A percentile compares a stretch with the other conserved stretches of the same genome.
phyloP scores from a whole-genome alignment of 306 rosid species.

The Boehmeria nivea region DNA sequence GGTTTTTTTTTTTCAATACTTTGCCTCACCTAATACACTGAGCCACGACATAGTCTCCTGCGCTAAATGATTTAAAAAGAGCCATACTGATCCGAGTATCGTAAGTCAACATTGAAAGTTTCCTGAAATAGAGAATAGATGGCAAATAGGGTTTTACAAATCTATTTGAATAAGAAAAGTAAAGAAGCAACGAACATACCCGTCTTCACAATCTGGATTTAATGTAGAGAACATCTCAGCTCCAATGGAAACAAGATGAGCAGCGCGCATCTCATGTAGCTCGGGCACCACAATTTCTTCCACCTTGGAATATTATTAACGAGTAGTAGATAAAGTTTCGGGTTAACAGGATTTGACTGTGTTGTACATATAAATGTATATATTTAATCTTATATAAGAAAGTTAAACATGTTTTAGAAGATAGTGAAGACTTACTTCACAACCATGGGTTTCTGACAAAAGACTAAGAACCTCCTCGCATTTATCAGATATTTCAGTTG shows the following conservation, averaged over 20 bases:
- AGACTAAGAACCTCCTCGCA: constrained; percentile 72
- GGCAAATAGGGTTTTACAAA: neutral
- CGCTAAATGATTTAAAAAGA: constrained; percentile 72
- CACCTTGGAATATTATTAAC: constrained; percentile 31
- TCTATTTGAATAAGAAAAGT: neutral
- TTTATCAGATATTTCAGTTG: constrained; percentile 70
- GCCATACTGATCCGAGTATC: constrained; percentile 84
- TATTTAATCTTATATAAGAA: too few species aligned
- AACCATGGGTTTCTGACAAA: constrained; percentile 59
- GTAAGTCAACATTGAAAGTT: constrained; percentile 46
- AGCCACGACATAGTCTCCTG: constrained; percentile 78
- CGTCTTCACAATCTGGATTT: constrained; percentile 66
- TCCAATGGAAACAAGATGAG: constrained; percentile 85
- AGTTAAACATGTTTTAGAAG: neutral
- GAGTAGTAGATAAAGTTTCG: too few species aligned
- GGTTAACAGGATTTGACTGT: too few species aligned
- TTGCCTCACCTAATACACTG: constrained; percentile 71
- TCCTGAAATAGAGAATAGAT: constrained; percentile 31
- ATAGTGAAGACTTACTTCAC: constrained; percentile 55
- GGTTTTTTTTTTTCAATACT: constrained; percentile 1
- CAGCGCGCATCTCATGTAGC: constrained; percentile 68
- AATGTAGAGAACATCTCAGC: constrained; percentile 56
- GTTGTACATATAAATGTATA: too few species aligned
- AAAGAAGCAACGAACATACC: constrained; percentile 43
- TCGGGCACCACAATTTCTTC: constrained; percentile 80